Conservation (phyloP, 2,329 filamentous ascomycete species). For the Fusarium pseudonygamai region DNA sequence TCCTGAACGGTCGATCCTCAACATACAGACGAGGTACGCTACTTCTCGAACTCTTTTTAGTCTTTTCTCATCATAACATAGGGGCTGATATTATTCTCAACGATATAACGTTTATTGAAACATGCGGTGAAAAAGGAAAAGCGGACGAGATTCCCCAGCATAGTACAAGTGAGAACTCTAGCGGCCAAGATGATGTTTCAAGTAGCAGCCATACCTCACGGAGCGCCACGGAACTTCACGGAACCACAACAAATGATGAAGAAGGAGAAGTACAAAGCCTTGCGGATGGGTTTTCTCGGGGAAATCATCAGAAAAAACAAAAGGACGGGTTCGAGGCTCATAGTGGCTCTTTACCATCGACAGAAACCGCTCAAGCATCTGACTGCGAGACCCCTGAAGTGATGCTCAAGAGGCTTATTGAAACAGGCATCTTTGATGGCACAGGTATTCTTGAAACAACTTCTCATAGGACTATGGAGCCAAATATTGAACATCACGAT, state of each 20-base stretch:
- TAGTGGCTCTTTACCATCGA: background rate
- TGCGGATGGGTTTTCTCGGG: background rate
- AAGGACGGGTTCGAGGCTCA: background rate
- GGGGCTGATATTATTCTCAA: conserved; percentile 65
- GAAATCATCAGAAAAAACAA: background rate
- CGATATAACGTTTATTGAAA: conserved; percentile 56
- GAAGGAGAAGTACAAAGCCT: background rate
- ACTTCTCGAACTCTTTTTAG: background rate
- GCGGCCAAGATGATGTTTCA: background rate
- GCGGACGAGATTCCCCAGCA: conserved; percentile 2
- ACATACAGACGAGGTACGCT: conserved; percentile 30
- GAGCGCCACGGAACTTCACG: background rate
- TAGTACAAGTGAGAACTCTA: background rate
- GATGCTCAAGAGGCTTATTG: conserved; percentile 20
- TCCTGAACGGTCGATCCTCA: conserved; percentile 47
- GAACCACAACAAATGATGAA: background rate
- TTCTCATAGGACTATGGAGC: background rate
- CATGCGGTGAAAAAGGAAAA: conserved; percentile 3
- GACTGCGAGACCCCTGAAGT: background rate
- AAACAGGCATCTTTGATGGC: conserved; percentile 34
- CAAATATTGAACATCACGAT: background rate
- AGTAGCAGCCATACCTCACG: background rate
- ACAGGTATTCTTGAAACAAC: conserved; percentile 4
- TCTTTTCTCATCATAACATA: conserved; percentile 3
- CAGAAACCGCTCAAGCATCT: background rate